Evolutionary conservation across 139 green algal species (phyloP).

Genomic region (Auxenochlorella protothecoides): DNA sequence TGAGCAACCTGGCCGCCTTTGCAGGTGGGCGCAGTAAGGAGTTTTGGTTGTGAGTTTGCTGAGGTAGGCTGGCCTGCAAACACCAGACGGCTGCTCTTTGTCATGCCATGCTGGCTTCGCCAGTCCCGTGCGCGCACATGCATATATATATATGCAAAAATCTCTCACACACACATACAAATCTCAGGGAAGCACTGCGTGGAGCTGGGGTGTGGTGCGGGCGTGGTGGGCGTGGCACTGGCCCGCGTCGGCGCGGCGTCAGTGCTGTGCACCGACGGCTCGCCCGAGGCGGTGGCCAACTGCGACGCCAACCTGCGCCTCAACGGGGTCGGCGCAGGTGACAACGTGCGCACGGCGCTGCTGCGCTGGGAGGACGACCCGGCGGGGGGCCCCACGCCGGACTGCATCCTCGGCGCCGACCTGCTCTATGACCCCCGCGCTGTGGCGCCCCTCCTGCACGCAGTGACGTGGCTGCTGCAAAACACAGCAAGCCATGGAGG

Average conservation of each 20-base stretch:
- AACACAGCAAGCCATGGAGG: too few species aligned
- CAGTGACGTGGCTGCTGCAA: too few species aligned
- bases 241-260: constrained; percentile 11
- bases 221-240: constrained; percentile 38
- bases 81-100: too few species aligned
- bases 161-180: neutral
- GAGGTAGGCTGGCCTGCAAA: neutral
- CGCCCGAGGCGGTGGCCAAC: constrained; percentile 45
- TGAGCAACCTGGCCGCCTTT: constrained; percentile 41
- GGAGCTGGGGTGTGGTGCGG: constrained; percentile 59
- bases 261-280: constrained; percentile 54
- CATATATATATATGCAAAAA: too few species aligned
- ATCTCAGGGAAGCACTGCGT: constrained; percentile 15
- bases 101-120: too few species aligned
- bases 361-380: constrained; percentile 11
- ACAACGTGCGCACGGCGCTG: neutral
- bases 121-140: too few species aligned
- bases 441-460: too few species aligned
- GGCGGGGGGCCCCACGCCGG: neutral
- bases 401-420: constrained; percentile 47
- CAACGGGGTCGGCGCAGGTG: constrained; percentile 37
- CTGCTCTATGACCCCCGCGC: constrained; percentile 52
- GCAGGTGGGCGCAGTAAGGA: constrained; percentile 21
- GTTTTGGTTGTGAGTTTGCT: neutral
- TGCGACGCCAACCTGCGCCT: constrained; percentile 48